Evolutionary conservation across 2,329 filamentous ascomycete species (phyloP), one percentile per base, ranked within the genome.

Genomic region (Cladosporium sp.): DNA sequence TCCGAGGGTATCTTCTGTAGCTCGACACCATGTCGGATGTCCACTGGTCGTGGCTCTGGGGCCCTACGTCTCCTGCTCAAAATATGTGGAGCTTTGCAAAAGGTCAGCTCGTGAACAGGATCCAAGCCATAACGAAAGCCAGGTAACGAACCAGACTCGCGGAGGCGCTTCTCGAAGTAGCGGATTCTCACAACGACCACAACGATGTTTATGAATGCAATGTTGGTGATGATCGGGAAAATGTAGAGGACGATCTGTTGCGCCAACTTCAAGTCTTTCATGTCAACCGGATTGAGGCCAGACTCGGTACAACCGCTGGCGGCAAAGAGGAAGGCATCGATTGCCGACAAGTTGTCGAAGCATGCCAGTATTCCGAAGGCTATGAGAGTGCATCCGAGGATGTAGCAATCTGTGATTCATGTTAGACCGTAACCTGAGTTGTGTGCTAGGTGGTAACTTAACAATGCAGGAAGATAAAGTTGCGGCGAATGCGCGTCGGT

Each of bases 231-330:
- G 8, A 83, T 77, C 0, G 84, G 82, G 21, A 83, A 73, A 54
- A 85, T 76, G 69, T 85, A 86, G 39, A 85, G 69, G 59, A 79
- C 81, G 3, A 85, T 67, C 68, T 86, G 84, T 69, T 86, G 84
- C 65, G 85, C 85, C 0, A 76, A 78, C 66, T 78, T 78, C 18
- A 86, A 70, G 1, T 76, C 72, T 54, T 84, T 85, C 58, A 85
- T 71, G 68, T 86, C 83, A 48, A 85, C 70, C 81, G 81, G 79
- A 67, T 84, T 85, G 26, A 85, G 71, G 0, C 84, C 83, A 0
- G 83, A 83, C 68, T 83, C 81, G 5, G 83, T 85, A 0, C 80
- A 80, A 1, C 78, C 77, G 69, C 82, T 84, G 66, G 77, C 79
- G 18, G 82, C 82, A 43, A 84, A 81, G 72, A 84, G 83, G 71